Base-by-base conservation (phyloP, 305 asterid genomes). In the Solanum aculeatissimum region DNA sequence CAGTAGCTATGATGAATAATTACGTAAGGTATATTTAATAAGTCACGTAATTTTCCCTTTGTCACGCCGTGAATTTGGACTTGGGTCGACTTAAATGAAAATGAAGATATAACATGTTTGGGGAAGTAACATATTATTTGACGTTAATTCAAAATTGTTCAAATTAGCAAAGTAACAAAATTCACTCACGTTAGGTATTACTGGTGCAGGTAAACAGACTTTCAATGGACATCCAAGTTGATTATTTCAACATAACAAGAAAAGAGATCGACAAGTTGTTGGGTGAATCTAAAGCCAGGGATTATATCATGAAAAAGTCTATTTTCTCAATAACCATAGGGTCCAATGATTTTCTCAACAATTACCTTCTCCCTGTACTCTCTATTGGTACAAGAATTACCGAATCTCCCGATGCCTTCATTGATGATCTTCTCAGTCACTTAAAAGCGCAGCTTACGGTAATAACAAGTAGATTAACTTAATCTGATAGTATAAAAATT, bases 271-370 rank as follows among this genome's bases (percentile, higher is more conserved):
- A 93, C 47, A 86, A 89, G 60, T 51, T 95, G 74, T 40, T 96
- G 81, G 98, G 98, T 16, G 42, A 92, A 74, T 83, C 97, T 7
- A 92, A 93, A 89, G 99, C 98, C 18, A 91, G 83, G 89, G 95
- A 94, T 3, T 89, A 89, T 84, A 2, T 96, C 3, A 70, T 83
- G 9, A 91, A 85, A 78, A 95, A 45, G 83, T 92, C 98, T 3
- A 96, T 96, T 19, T 94, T 96, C 91, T 96, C 99, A 70, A 78
- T 96, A 85, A 92, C 98, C 4, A 21, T 96, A 2, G 99, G 98
- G 2, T 94, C 99, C 83, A 96, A 96, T 57, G 99, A 96, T 86
- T 95, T 96, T 84, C 94, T 96, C 38, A 96, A 96, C 89, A 96
- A 96, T 35, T 96, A 96, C 80, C 93, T 96, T n/a, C 92, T 96